Evolutionary conservation across 1,139 yeast genomes (phyloP).

Genomic region (Groenewaldozyma sp.): DNA sequence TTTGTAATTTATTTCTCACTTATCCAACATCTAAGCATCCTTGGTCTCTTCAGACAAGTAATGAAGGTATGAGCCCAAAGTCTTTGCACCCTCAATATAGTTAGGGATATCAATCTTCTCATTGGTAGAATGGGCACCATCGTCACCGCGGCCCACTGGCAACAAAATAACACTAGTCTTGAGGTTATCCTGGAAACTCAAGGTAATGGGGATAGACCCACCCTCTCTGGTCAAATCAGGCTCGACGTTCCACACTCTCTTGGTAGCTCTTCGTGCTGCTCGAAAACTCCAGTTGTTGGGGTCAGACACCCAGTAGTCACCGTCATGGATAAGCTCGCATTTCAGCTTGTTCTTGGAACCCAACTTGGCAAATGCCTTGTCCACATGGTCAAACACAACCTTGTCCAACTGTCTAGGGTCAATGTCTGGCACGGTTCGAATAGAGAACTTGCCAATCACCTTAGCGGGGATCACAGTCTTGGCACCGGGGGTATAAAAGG

Average conservation of each 20-base stretch:
- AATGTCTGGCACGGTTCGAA: constrained; percentile 94
- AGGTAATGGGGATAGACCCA: constrained; percentile 94
- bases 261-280: constrained; percentile 91
- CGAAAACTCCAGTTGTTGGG: constrained; percentile 89
- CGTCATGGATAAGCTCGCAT: constrained; percentile 82
- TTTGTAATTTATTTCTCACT: constrained; percentile 35
- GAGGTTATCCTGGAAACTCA: constrained; percentile 80
- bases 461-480: constrained; percentile 96
- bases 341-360: constrained; percentile 66
- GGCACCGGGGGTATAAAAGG: constrained; percentile 90
- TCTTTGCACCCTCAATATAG: constrained; percentile 89
- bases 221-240: constrained; percentile 99
- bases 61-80: constrained; percentile 88
- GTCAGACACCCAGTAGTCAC: constrained; percentile 92
- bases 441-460: constrained; percentile 89
- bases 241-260: constrained; percentile 86
- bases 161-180: constrained; percentile 77
- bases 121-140: constrained; percentile 96
- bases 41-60: constrained; percentile 50
- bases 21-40: constrained; percentile 20
- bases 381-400: constrained; percentile 62
- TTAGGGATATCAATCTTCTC: constrained; percentile 86
- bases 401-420: constrained; percentile 71
- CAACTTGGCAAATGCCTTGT: constrained; percentile 53
- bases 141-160: constrained; percentile 99